Percentiles rank a stretch among this genome's conserved stretches.
Evolutionary conservation across 345 rosid genomes (phyloP).

Genomic region (Psidium guajava): DNA sequence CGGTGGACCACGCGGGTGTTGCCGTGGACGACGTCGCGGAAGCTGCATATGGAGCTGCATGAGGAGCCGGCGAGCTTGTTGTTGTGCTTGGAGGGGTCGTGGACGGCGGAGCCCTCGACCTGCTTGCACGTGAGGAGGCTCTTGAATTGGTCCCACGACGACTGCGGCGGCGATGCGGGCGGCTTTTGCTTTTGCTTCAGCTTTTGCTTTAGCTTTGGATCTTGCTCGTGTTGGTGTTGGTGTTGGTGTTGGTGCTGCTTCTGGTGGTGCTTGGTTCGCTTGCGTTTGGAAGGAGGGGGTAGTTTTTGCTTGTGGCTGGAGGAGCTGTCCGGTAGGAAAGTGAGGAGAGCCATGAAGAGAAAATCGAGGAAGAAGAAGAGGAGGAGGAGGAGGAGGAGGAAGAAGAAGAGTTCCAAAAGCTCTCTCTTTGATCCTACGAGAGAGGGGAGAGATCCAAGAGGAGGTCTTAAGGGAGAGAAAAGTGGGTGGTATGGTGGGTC

Average conservation of each 20-base stretch:
- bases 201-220: not conserved
- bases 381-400: not conserved
- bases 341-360: slow-evolving; percentile 54
- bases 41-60: slow-evolving; percentile 82
- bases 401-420: not conserved
- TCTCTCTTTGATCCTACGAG: slow-evolving; percentile 1
- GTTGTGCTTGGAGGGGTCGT: slow-evolving; percentile 57
- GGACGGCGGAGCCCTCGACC: slow-evolving; percentile 62
- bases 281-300: not conserved
- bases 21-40: slow-evolving; percentile 75
- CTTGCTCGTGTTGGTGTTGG: not conserved
- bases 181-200: slow-evolving; percentile 29
- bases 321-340: slow-evolving; percentile 6
- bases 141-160: slow-evolving; percentile 98
- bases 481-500: slow-evolving; percentile 25
- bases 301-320: slow-evolving; percentile 23
- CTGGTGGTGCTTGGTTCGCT: not conserved
- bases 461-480: slow-evolving; percentile 18
- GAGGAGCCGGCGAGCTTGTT: slow-evolving; percentile 53
- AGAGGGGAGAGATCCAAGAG: slow-evolving; percentile 31
- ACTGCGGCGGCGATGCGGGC: slow-evolving; percentile 9
- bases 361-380: not conserved
- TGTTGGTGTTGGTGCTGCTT: not conserved
- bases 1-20: slow-evolving; percentile 93
- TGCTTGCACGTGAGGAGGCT: slow-evolving; percentile 84